These are phyloP conservation scores for Lachnellula subtilissima DNA, from an alignment of 2,329 filamentous ascomycete species.

Conservation along the genomic window DNA sequence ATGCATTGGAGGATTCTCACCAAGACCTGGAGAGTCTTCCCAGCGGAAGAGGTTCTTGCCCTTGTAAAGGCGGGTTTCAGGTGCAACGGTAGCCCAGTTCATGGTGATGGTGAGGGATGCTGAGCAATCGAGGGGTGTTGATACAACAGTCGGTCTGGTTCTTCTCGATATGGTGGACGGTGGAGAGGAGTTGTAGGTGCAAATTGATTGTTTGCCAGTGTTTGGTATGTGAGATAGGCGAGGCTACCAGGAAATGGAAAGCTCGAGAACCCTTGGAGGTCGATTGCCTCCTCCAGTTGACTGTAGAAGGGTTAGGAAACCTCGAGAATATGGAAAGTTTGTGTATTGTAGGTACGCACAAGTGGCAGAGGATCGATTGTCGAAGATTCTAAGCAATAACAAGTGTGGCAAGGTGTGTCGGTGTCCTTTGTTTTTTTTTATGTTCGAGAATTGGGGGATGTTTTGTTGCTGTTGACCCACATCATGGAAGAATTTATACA, in stretches of 20 bases:
- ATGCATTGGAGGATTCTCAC: constrained; percentile 10
- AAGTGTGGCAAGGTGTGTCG: not conserved
- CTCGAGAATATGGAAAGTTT: not conserved
- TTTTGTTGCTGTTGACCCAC: too few relatives aligned
- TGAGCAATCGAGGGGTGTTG: constrained; percentile 1
- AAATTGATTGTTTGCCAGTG: not conserved
- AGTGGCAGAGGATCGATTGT: too few relatives aligned
- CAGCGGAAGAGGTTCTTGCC: constrained; percentile 28
- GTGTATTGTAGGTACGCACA: too few relatives aligned
- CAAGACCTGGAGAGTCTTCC: constrained; percentile 30
- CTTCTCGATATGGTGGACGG: too few relatives aligned
- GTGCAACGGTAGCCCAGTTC: constrained; percentile 27
- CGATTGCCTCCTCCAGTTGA: not conserved
- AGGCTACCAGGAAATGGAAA: not conserved
- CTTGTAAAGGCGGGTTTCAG: constrained; percentile 26
- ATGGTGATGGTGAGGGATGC: constrained; percentile 7
- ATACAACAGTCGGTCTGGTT: too few relatives aligned
- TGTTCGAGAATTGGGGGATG: too few relatives aligned
- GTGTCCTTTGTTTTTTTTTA: not conserved
- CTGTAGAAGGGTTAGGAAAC: not conserved
- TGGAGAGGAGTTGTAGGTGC: not conserved
- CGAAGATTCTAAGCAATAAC: not conserved
- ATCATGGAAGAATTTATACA: too few relatives aligned
- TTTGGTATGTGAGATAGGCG: not conserved
- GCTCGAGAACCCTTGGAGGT: not conserved